Base-by-base conservation (phyloP, 2,329 filamentous ascomycete genomes). In the Pestalotiopsis sp. region DNA sequence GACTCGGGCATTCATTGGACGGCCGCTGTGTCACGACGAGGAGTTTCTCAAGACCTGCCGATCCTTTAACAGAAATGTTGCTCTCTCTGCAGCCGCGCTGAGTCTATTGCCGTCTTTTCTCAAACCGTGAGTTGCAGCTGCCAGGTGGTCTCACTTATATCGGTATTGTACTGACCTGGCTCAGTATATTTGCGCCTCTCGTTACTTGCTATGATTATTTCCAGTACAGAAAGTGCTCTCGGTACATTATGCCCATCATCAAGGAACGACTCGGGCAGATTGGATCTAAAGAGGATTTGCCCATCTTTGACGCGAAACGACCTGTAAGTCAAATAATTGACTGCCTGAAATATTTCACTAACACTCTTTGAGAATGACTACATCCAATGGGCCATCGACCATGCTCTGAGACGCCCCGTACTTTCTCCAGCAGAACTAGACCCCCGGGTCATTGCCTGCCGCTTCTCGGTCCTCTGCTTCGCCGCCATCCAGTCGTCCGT, bases 401-500 rank as follows among this genome's bases (percentile, higher is more conserved):
- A 82, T 68, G 80, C 79, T 13, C 69, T 77, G 13, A 69, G 72
- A 12, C 77, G 79, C 67, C 70, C 71, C 4, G 23, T 64, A 67
- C 70, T 70, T 5, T 17, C 60, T 68, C 73, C 74, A 7, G 61
- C 66, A n/a, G 74, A 79, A 60, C 72, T 78, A 20, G 73, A 75
- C 4, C 70, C 77, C 2, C 72, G 75, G 23, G 75, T 82, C 39
- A 79, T 80, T 68, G 71, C 78, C 9, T 73, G 73, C 61, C 77
- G 78, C 1, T 76, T 81, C 38, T 70, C 75, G 0, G 75, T 79
- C 12, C 75, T 80, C 20, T 72, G 75, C 68, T 81, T 81, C 70
- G 79, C 79, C 1, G 78, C 79, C 36, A 80, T 82, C 69, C 79
- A 81, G 69, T 81, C 80, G 1, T 80, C 79, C 14, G 77, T 77